Evolutionary conservation across 768 basidiomycete species (phyloP).

Genomic region (Lentinula edodes): DNA sequence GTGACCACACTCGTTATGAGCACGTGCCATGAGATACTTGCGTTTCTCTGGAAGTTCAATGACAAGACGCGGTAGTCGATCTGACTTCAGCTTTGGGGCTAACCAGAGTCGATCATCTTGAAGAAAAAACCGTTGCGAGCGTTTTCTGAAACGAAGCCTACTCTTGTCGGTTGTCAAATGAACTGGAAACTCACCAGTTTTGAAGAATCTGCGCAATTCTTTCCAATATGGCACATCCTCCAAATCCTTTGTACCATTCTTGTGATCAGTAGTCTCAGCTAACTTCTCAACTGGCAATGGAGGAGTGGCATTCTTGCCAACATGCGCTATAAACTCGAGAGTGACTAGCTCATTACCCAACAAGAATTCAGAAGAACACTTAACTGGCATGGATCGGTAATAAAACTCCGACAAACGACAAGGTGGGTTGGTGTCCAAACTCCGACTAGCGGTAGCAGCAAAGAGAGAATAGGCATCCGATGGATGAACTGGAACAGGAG

Average conservation of each 20-base stretch:
- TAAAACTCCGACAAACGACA: background rate
- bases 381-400: background rate
- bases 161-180: slow-evolving; percentile 1
- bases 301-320: background rate
- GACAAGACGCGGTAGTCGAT: slow-evolving; percentile 17
- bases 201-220: slow-evolving; percentile 14
- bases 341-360: background rate
- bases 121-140: slow-evolving; percentile 12
- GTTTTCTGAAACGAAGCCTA: slow-evolving; percentile 6
- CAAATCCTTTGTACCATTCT: background rate
- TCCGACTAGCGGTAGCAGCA: background rate
- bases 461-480: background rate
- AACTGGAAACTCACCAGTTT: background rate
- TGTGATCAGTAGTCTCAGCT: background rate
- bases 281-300: background rate
- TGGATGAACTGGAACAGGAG: background rate
- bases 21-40: slow-evolving; percentile 13
- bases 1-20: slow-evolving; percentile 24
- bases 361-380: background rate
- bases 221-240: slow-evolving; percentile 10
- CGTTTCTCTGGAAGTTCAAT: slow-evolving; percentile 10
- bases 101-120: slow-evolving; percentile 15
- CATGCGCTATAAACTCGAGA: background rate
- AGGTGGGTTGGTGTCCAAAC: background rate
- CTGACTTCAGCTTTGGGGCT: slow-evolving; percentile 4